phyloP scores from a whole-genome alignment of 1,284 basidiomycete genomes.

The Nidula niveotomentosa region DNA sequence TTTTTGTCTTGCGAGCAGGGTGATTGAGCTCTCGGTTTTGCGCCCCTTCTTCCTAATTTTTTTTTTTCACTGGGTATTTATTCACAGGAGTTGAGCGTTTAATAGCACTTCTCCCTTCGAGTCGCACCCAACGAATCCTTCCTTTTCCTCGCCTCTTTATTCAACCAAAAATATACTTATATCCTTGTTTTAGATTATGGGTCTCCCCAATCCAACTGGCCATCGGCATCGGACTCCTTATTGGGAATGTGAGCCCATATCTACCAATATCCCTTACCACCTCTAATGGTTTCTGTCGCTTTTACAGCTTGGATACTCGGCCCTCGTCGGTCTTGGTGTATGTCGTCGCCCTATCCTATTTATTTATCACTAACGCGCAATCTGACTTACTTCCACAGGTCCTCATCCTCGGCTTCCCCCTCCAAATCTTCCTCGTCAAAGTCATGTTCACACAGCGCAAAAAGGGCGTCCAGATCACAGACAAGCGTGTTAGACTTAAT shows the following conservation, averaged over 20 bases:
- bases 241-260: constrained; percentile 45
- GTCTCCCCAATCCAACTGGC: constrained; percentile 59
- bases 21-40: no score
- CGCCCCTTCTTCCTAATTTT: not conserved
- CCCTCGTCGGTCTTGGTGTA: constrained; percentile 71
- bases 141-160: no score
- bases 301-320: constrained; percentile 61
- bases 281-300: constrained; percentile 11
- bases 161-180: no score
- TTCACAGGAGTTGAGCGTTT: no score
- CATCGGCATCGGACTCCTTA: constrained; percentile 65
- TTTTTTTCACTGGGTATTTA: constrained; percentile 1
- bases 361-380: not conserved
- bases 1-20: no score
- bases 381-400: constrained; percentile 27
- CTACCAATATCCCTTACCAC: not conserved
- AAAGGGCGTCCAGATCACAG: constrained; percentile 72
- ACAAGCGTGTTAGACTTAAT: constrained; percentile 65
- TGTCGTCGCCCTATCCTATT: constrained; percentile 17
- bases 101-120: no score
- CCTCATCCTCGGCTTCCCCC: constrained; percentile 57
- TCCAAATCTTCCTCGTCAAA: constrained; percentile 63
- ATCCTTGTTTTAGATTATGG: constrained; percentile 42
- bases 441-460: constrained; percentile 64
- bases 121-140: no score